Conservation (phyloP, 1,139 yeast genomes). For the Keqinozyma sinolaborantium region DNA sequence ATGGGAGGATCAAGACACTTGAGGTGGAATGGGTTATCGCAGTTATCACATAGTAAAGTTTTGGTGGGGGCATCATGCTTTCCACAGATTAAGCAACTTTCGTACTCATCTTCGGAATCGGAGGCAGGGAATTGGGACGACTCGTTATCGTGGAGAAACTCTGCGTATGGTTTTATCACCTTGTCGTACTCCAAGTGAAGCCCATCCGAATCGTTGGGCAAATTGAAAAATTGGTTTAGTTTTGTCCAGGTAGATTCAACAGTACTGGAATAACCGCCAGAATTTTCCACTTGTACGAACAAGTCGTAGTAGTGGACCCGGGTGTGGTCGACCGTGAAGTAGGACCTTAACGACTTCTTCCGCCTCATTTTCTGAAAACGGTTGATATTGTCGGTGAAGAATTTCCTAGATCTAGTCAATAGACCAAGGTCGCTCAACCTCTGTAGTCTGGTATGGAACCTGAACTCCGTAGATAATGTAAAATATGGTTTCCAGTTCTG, state of each 20-base stretch:
- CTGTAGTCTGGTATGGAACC: conserved; percentile 65
- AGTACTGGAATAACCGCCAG: conserved; percentile 21
- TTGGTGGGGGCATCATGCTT: conserved; percentile 44
- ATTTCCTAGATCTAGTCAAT: conserved; percentile 56
- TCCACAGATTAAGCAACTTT: conserved; percentile 54
- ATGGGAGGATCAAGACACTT: conserved; percentile 58
- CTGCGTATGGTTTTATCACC: conserved; percentile 42
- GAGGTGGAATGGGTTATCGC: conserved; percentile 66
- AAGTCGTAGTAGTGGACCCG: conserved; percentile 51
- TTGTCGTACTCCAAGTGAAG: conserved; percentile 31
- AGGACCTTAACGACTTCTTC: conserved; percentile 22
- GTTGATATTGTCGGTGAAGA: conserved; percentile 57
- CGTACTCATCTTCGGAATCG: conserved; percentile 32
- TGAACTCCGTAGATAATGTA: conserved; percentile 50
- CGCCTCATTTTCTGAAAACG: conserved; percentile 51
- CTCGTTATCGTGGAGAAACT: conserved; percentile 28
- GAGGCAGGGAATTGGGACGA: conserved; percentile 19
- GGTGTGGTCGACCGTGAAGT: conserved; percentile 16
- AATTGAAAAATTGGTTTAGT: conserved; percentile 25
- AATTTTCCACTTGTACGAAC: conserved; percentile 40
- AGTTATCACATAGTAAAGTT: conserved; percentile 67
- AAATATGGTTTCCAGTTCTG: conserved; percentile 50
- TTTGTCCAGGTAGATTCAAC: conserved; percentile 27
- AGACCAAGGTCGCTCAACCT: conserved; percentile 61
- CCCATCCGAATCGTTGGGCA: conserved; percentile 12